Evolutionary conservation across 768 basidiomycete genomes (phyloP).

Genomic region (Gelatoporia subvermispora): DNA sequence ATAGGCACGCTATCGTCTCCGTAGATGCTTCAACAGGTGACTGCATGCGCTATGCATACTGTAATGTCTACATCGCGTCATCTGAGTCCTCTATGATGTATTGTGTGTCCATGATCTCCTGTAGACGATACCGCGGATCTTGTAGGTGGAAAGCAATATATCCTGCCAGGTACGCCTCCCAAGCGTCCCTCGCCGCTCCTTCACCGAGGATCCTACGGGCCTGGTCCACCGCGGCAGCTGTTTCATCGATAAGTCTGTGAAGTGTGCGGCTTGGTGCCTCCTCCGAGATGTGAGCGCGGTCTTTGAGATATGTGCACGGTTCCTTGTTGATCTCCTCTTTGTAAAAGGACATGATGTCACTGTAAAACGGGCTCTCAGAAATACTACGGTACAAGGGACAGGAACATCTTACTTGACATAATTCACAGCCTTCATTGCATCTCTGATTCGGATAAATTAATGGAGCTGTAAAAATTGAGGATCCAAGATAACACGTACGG

Average conservation of each 20-base stretch:
- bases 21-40: no score
- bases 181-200: constrained; percentile 10
- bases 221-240: constrained; percentile 12
- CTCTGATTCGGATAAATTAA: constrained; percentile 4
- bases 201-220: constrained; percentile 9
- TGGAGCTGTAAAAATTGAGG: no score
- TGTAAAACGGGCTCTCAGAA: not conserved
- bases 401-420: constrained; percentile 33
- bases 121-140: constrained; percentile 2
- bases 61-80: no score
- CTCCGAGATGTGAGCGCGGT: constrained; percentile 4
- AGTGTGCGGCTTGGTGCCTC: not conserved
- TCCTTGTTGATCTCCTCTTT: constrained; percentile 14
- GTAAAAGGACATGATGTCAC: constrained; percentile 13
- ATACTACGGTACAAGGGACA: not conserved
- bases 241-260: constrained; percentile 14
- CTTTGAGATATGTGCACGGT: constrained; percentile 10
- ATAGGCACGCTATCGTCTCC: no score
- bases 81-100: not conserved
- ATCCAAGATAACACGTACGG: constrained; percentile 1
- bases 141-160: constrained; percentile 7
- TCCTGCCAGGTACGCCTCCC: constrained; percentile 13
- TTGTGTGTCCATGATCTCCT: not conserved
- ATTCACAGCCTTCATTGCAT: constrained; percentile 9
- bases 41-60: no score